Evolutionary conservation across 306 rosid species (phyloP), one percentile per base, ranked within the genome.

Genomic region (Astragalus membranaceus): DNA sequence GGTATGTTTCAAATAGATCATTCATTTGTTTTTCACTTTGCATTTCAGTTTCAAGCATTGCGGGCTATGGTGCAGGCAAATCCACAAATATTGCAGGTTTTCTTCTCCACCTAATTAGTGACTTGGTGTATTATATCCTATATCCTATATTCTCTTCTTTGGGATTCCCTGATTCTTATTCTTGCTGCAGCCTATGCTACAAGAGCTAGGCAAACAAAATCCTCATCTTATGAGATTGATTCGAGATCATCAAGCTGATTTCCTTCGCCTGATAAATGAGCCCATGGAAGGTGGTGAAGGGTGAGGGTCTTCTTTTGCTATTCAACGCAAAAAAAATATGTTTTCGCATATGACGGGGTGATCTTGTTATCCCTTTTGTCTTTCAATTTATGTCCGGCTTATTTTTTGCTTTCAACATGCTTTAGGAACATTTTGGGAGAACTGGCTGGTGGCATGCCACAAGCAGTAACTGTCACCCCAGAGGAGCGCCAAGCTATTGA

Each of bases 81-180:
- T 79, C 97, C 98, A 65, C 97, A 94, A 84, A 90, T 94, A 75
- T 76, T 94, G 80, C 98, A 94, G 98, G 98, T 94, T 54, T 69
- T 39, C 69, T 69, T 76, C 57, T 42, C 37, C 42, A 10, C 43
- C 71, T 47, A 23, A 1, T 48, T 67, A 41, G 26, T 55, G 3
- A 23, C 0, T 48, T 67, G 35, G 26, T 55, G 3, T 63, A 69
- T 61, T 67, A 6, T 59, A 61, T 64, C 63, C 33, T 72, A 4
- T 33, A 6, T 41, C 57, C 33, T 72, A 5, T 33, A 6, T 41
- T 32, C 5, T 30, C 65, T 46, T 37, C 41, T 56, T 11, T 11
- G 17, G 15, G 15, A 10, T 47, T 39, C 64, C 53, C 44, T 73
- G 58, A 70, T 63, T 75, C 15, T 53, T 75, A 29, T 46, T 72